These are phyloP conservation scores for Blastobotrys attinorum DNA, from an alignment of 805 yeast species.

Conservation along the genomic window DNA sequence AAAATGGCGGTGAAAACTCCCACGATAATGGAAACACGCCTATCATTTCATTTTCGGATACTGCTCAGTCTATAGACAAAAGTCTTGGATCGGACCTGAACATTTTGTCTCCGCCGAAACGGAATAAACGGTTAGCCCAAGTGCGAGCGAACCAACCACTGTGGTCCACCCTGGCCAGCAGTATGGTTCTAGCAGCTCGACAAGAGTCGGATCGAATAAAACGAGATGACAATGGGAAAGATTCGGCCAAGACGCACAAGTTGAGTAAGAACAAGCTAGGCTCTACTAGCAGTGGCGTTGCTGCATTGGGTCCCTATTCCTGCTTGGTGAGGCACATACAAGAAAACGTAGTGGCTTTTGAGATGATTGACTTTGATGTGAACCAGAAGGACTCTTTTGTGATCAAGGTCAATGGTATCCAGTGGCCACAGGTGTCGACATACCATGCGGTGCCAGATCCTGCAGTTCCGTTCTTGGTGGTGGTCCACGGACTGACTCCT, in stretches of 20 bases:
- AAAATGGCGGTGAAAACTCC: neutral
- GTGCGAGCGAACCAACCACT: slow-evolving; percentile 26
- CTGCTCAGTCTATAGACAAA: slow-evolving; percentile 1
- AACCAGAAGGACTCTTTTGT: slow-evolving; percentile 32
- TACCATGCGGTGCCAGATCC: slow-evolving; percentile 23
- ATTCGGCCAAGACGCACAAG: neutral
- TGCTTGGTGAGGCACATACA: slow-evolving; percentile 21
- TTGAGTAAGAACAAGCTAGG: too few relatives aligned
- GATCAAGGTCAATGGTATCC: slow-evolving; percentile 50
- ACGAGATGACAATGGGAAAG: slow-evolving; percentile 2
- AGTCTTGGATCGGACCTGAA: slow-evolving; percentile 12
- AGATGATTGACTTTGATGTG: slow-evolving; percentile 17
- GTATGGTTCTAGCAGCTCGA: slow-evolving; percentile 28
- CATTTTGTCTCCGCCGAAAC: slow-evolving; percentile 17
- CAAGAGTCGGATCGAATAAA: slow-evolving; percentile 19
- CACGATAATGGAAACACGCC: neutral
- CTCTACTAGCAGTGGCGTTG: neutral
- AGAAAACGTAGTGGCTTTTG: slow-evolving; percentile 29
- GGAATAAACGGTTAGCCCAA: slow-evolving; percentile 22
- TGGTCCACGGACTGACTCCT: slow-evolving; percentile 59
- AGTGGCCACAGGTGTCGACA: slow-evolving; percentile 59
- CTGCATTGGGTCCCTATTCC: slow-evolving; percentile 1
- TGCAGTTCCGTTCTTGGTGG: slow-evolving; percentile 40
- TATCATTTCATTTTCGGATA: neutral
- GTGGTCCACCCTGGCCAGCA: slow-evolving; percentile 29